phyloP scores from a whole-genome alignment of 148 eudicot genomes.

The Fagopyrum esculentum region DNA sequence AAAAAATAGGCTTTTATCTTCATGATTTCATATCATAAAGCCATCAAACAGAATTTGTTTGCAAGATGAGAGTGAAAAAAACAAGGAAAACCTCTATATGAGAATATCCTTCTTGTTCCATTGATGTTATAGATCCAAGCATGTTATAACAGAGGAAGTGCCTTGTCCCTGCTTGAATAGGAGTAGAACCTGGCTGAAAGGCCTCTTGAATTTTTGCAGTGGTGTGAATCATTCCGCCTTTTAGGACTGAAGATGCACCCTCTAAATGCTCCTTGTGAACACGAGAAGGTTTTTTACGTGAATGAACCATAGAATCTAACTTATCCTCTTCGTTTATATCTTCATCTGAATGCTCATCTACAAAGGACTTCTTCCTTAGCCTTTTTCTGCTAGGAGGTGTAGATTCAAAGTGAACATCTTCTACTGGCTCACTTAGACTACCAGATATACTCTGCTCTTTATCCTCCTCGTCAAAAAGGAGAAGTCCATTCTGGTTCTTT shows the following conservation, averaged over 20 bases:
- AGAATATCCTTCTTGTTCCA: constrained; percentile 82
- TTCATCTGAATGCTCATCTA: constrained; percentile 44
- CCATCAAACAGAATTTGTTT: background rate
- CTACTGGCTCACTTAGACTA: constrained; percentile 74
- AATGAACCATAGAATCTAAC: constrained; percentile 34
- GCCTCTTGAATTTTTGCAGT: constrained; percentile 69
- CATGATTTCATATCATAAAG: background rate
- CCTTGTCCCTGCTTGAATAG: constrained; percentile 74
- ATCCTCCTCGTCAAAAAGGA: constrained; percentile 76
- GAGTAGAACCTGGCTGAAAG: constrained; percentile 94
- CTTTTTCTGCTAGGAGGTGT: constrained; percentile 70
- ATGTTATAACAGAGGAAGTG: constrained; percentile 78
- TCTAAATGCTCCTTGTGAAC: constrained; percentile 36
- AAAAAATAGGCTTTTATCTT: background rate
- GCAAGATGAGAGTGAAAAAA: background rate
- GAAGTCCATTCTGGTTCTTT: constrained; percentile 61
- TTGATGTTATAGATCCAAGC: constrained; percentile 88
- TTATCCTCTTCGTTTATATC: constrained; percentile 34
- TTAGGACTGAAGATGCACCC: constrained; percentile 28
- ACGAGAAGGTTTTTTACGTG: constrained; percentile 42
- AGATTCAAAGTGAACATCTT: constrained; percentile 57
- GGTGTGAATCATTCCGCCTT: constrained; percentile 15
- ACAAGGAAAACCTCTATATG: constrained; percentile 66
- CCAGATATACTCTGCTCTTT: constrained; percentile 51
- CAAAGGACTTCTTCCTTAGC: constrained; percentile 48